These are phyloP conservation scores for Camelina hispida DNA, from an alignment of 345 rosid genomes.

Conservation along the genomic window DNA sequence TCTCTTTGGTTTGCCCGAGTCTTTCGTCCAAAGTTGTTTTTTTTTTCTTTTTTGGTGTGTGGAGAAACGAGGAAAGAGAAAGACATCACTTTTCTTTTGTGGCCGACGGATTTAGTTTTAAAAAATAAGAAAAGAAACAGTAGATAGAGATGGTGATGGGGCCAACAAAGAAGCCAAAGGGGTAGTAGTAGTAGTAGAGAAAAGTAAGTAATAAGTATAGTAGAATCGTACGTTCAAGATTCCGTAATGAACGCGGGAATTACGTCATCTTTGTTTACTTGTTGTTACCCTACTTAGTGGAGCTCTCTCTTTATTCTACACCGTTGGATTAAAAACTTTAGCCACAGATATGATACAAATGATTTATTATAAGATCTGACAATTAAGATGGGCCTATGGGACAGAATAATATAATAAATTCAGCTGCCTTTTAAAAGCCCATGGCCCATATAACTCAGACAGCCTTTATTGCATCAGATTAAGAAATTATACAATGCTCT, in stretches of 20 bases:
- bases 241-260: slow-evolving; percentile 37
- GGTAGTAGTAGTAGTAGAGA: too few relatives aligned
- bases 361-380: too few relatives aligned
- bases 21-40: slow-evolving; percentile 23
- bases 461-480: too few relatives aligned
- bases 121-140: not conserved
- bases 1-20: slow-evolving; percentile 29
- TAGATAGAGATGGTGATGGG: not conserved
- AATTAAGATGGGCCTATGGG: too few relatives aligned
- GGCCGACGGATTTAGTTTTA: slow-evolving; percentile 44
- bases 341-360: too few relatives aligned
- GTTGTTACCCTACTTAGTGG: slow-evolving; percentile 34
- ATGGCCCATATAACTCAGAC: too few relatives aligned
- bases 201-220: not conserved
- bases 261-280: slow-evolving; percentile 3
- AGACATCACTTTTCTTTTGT: slow-evolving; percentile 17
- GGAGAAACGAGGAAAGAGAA: not conserved
- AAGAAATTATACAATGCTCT: too few relatives aligned
- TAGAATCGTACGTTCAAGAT: slow-evolving; percentile 34
- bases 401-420: too few relatives aligned
- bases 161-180: not conserved
- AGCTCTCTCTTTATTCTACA: not conserved
- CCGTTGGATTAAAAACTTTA: slow-evolving; percentile 23
- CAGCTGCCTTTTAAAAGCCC: too few relatives aligned
- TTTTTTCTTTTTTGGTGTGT: not conserved